phyloP scores from a whole-genome alignment of 495 filamentous ascomycete species.

The Xanthoparmelia taractica region DNA sequence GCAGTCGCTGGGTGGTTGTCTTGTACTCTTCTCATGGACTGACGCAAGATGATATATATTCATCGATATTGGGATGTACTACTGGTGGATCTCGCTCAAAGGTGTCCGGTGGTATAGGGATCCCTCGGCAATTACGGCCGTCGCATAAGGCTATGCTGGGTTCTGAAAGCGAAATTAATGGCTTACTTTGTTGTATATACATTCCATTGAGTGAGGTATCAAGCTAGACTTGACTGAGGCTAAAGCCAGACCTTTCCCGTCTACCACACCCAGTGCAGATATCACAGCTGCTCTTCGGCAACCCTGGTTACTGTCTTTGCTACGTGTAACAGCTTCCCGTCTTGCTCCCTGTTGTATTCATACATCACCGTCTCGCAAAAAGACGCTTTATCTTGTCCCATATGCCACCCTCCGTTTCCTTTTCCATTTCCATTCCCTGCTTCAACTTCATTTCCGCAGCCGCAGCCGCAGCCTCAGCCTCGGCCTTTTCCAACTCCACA shows the following conservation, averaged over 20 bases:
- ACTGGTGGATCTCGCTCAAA: neutral
- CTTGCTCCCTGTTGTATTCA: neutral
- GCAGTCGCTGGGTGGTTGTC: neutral
- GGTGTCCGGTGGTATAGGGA: neutral
- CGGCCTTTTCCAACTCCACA: neutral
- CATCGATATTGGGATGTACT: neutral
- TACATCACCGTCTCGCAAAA: conserved; percentile 57
- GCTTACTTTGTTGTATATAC: neutral
- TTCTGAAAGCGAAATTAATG: neutral
- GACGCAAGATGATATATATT: neutral
- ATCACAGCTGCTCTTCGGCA: too few species aligned
- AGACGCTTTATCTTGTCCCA: conserved; percentile 31
- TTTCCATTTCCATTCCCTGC: neutral
- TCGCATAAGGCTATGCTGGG: neutral
- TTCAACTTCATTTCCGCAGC: neutral
- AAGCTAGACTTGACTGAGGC: neutral
- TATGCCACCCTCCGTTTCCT: conserved; percentile 24
- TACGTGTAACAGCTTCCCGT: neutral
- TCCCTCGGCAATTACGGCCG: neutral
- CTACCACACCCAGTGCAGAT: neutral
- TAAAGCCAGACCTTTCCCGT: neutral
- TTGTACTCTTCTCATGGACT: neutral
- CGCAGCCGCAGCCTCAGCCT: neutral
- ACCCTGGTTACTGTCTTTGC: neutral
- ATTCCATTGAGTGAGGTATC: neutral